Base-by-base conservation (phyloP, 495 filamentous ascomycete species). In the Podospora anserina region DNA sequence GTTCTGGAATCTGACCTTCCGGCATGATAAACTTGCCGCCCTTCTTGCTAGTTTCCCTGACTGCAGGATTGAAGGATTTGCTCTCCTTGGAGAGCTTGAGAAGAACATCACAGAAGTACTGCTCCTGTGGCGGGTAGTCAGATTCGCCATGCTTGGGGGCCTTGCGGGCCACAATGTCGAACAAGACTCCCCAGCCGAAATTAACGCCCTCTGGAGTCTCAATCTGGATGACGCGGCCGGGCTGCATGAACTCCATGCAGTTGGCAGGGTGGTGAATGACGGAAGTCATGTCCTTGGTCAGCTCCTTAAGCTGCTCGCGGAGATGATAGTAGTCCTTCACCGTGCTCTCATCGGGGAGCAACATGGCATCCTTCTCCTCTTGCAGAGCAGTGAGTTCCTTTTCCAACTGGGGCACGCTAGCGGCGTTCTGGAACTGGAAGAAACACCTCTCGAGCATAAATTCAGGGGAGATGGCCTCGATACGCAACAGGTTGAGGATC, bases 371-470 rank as follows among this genome's bases (percentile, higher is more conserved):
- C 70, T 85, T 85, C 77, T 92, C 86, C 55, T 85, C 84, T 75
- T 97, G 92, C 32, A 96, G 78, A 53, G 88, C 86, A 54, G 84
- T 82, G 57, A 97, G 82, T 69, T 97, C 90, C 71, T 89, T 88
- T 76, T 98, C 95, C 32, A 98, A 82, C 53, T 84, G 83, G 32
- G 91, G 89, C 60, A 97, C 91, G 71, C 89, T 90, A 3, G 92
- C 90, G 9, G 92, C 91, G 71, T 95, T 97, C 77, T 99, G 95
- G 79, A 99, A 99, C 78, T 99, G 96, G 78, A 91, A 96, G 82
- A 99, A 99, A 74, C 96, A 98, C 70, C 89, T 86, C 80, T 97
- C 92, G 18, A 99, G 83, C 95, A 99, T 98, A 77, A 89, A 97
- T 71, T 98, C 93, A 11, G 95, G 96, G 9, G 92, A 97, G 63